Percentiles rank a stretch among this genome's conserved stretches.
Conservation (phyloP, 225 moss, liverwort and hornwort species). For the Polytrichum formosum region DNA sequence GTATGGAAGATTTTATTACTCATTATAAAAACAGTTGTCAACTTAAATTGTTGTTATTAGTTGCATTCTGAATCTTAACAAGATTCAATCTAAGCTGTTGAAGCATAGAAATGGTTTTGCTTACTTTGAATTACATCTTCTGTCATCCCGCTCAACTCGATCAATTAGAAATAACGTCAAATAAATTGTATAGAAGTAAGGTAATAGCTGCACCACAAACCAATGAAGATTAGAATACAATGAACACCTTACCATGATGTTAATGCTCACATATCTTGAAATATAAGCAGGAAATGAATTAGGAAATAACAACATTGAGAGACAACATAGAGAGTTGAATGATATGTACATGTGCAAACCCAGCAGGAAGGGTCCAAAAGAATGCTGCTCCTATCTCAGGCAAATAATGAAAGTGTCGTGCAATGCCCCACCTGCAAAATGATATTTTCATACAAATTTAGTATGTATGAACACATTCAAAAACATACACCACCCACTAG, state of each 20-base stretch:
- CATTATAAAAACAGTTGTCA: too few relatives aligned
- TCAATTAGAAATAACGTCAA: conserved; percentile 28
- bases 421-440: conserved; percentile 58
- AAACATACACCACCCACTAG: not conserved
- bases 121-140: conserved; percentile 50
- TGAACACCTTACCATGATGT: not conserved
- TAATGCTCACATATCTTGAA: not conserved
- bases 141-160: conserved; percentile 46
- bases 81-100: not conserved
- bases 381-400: conserved; percentile 45
- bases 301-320: not conserved
- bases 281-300: not conserved
- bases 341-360: conserved; percentile 41
- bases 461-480: not conserved
- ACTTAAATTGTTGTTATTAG: too few relatives aligned
- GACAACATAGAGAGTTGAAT: not conserved
- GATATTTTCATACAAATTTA: not conserved
- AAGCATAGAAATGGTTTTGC: not conserved
- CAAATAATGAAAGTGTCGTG: conserved; percentile 53
- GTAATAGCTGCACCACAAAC: conserved; percentile 25
- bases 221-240: not conserved
- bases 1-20: too few relatives aligned
- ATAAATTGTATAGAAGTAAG: conserved; percentile 35
- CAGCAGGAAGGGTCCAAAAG: conserved; percentile 54
- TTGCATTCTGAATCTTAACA: too few relatives aligned